These are phyloP conservation scores for Leptographium flavum DNA, from an alignment of 2,329 filamentous ascomycete genomes.

Conservation along the genomic window DNA sequence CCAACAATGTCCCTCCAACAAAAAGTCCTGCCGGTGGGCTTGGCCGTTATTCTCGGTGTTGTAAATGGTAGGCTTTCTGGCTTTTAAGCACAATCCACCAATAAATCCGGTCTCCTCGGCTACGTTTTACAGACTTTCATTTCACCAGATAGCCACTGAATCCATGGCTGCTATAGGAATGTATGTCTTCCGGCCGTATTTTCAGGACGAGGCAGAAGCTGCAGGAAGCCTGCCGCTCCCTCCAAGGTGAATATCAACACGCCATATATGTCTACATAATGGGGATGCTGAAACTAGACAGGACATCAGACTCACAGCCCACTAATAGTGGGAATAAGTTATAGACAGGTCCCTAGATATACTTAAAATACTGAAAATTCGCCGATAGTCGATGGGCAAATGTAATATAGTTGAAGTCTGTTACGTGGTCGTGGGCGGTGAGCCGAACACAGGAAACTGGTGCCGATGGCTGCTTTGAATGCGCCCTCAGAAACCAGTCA, in stretches of 20 bases:
- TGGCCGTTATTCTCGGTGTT: slow-evolving; percentile 19
- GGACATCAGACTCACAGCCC: background rate
- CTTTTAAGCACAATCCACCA: background rate
- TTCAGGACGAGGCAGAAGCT: slow-evolving; percentile 1
- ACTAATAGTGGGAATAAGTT: too few relatives aligned
- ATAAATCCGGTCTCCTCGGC: background rate
- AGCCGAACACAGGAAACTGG: too few relatives aligned
- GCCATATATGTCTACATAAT: background rate
- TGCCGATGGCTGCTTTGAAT: too few relatives aligned
- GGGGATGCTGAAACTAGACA: background rate
- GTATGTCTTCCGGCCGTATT: slow-evolving; percentile 10
- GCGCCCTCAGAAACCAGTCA: too few relatives aligned
- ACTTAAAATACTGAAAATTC: too few relatives aligned
- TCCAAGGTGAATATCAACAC: background rate
- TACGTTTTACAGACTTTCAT: background rate
- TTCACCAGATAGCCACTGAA: background rate
- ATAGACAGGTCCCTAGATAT: too few relatives aligned
- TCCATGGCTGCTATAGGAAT: slow-evolving; percentile 2
- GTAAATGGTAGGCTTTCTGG: slow-evolving; percentile 15
- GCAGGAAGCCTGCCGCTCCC: background rate
- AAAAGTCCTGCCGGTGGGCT: slow-evolving; percentile 10
- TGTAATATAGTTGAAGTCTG: too few relatives aligned
- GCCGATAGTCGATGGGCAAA: too few relatives aligned
- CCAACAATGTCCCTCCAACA: slow-evolving; percentile 9
- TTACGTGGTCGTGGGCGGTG: too few relatives aligned